These are phyloP conservation scores for Cytospora mali DNA, from an alignment of 2,329 filamentous ascomycete species.

Conservation along the genomic window DNA sequence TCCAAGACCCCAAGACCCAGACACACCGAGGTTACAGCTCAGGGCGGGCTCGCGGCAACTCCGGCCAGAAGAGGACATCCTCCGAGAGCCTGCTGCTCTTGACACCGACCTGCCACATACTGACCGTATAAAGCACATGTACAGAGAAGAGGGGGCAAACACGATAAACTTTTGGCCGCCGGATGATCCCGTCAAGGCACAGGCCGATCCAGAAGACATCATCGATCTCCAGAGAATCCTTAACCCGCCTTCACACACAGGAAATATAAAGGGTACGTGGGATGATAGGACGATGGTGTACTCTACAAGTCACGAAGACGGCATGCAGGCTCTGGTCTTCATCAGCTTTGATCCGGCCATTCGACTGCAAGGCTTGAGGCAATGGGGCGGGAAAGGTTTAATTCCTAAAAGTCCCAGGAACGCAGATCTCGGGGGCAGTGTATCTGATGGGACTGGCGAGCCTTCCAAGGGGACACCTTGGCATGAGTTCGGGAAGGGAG, in stretches of 20 bases:
- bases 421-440: too few species aligned
- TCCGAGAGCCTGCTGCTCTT: neutral
- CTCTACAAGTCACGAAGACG: slow-evolving; percentile 34
- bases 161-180: slow-evolving; percentile 41
- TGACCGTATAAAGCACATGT: slow-evolving; percentile 32
- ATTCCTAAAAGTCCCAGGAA: neutral
- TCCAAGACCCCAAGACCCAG: slow-evolving; percentile 37
- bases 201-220: slow-evolving; percentile 34
- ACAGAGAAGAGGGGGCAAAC: slow-evolving; percentile 29
- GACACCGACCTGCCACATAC: slow-evolving; percentile 19
- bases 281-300: slow-evolving; percentile 55
- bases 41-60: slow-evolving; percentile 45
- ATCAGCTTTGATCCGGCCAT: slow-evolving; percentile 48
- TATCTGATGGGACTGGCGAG: neutral
- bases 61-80: slow-evolving; percentile 35
- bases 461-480: neutral
- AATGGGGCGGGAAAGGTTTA: slow-evolving; percentile 31
- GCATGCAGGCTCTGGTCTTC: slow-evolving; percentile 42
- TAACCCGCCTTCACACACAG: slow-evolving; percentile 42
- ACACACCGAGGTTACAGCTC: slow-evolving; percentile 51
- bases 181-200: slow-evolving; percentile 28
- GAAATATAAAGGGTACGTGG: slow-evolving; percentile 45
- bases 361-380: slow-evolving; percentile 34
- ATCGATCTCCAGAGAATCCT: slow-evolving; percentile 42
- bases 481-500: neutral